Percentiles rank a stretch among this genome's conserved stretches.
Evolutionary conservation across 768 basidiomycete species (phyloP).

Genomic region (Psilocybe azurescens): DNA sequence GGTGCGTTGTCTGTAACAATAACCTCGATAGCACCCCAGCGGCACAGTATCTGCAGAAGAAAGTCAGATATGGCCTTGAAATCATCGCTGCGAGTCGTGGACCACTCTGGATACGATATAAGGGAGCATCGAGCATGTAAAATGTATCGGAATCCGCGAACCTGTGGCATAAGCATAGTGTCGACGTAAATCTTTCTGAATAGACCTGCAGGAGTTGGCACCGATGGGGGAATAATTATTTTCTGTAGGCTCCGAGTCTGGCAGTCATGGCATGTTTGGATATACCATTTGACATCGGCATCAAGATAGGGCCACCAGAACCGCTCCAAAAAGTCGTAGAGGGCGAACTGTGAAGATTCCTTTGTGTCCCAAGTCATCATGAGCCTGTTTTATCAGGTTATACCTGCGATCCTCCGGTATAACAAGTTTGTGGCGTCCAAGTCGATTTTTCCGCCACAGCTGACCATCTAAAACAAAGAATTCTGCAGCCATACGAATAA

Average conservation of each 20-base stretch:
- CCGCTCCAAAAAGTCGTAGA: conserved; percentile 17
- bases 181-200: conserved; percentile 39
- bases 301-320: conserved; percentile 31
- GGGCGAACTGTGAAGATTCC: conserved; percentile 28
- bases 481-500: too few species aligned
- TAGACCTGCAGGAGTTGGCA: conserved; percentile 25
- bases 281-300: conserved; percentile 33
- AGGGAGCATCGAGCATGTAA: conserved; percentile 28
- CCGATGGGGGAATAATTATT: conserved; percentile 27
- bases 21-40: conserved; percentile 38
- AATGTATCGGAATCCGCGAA: conserved; percentile 25
- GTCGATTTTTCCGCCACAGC: too few species aligned
- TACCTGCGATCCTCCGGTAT: neutral
- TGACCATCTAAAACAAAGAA: too few species aligned
- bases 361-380: conserved; percentile 34
- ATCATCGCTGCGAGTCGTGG: conserved; percentile 27
- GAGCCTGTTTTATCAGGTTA: conserved; percentile 22
- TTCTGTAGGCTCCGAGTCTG: conserved; percentile 30
- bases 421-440: too few species aligned
- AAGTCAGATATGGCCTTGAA: conserved; percentile 15
- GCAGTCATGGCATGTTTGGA: conserved; percentile 42
- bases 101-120: conserved; percentile 15
- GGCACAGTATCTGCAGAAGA: conserved; percentile 19
- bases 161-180: conserved; percentile 40
- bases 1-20: conserved; percentile 33